phyloP scores from a whole-genome alignment of 495 filamentous ascomycete genomes.

The Entonaema liquescens region DNA sequence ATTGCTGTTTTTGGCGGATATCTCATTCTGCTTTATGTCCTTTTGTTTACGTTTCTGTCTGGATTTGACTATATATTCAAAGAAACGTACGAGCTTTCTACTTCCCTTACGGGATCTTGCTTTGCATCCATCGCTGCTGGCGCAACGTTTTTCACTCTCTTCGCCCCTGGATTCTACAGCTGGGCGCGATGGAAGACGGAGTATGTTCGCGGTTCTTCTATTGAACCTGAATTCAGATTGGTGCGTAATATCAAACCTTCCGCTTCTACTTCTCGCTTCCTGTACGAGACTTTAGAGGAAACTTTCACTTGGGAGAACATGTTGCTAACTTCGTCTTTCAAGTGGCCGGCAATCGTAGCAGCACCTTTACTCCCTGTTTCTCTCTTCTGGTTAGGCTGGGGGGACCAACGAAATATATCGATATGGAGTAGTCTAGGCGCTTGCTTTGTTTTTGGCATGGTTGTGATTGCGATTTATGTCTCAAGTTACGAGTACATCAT shows the following conservation, averaged over 20 bases:
- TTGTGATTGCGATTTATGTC: constrained; percentile 54
- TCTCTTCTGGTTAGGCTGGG: constrained; percentile 73
- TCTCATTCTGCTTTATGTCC: constrained; percentile 68
- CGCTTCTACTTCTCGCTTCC: neutral
- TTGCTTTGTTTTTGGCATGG: constrained; percentile 46
- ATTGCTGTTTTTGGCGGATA: too few relatives aligned
- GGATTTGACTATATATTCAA: constrained; percentile 73
- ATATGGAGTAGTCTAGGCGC: constrained; percentile 45
- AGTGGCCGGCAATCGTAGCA: constrained; percentile 65
- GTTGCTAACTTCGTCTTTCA: neutral
- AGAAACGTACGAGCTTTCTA: constrained; percentile 61
- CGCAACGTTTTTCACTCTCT: constrained; percentile 55
- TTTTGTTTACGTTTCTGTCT: constrained; percentile 72
- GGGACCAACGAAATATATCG: constrained; percentile 58
- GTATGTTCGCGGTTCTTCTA: constrained; percentile 40
- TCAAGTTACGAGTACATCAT: constrained; percentile 65
- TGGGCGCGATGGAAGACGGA: constrained; percentile 61
- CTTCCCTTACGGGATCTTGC: constrained; percentile 64
- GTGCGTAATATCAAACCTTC: neutral
- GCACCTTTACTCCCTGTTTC: constrained; percentile 63
- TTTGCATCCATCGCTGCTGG: constrained; percentile 69
- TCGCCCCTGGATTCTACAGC: constrained; percentile 64
- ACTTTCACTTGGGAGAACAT: too few relatives aligned
- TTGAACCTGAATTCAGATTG: constrained; percentile 64
- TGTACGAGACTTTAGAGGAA: neutral